phyloP scores from a whole-genome alignment of 306 rosid species.

The Quercus alba region DNA sequence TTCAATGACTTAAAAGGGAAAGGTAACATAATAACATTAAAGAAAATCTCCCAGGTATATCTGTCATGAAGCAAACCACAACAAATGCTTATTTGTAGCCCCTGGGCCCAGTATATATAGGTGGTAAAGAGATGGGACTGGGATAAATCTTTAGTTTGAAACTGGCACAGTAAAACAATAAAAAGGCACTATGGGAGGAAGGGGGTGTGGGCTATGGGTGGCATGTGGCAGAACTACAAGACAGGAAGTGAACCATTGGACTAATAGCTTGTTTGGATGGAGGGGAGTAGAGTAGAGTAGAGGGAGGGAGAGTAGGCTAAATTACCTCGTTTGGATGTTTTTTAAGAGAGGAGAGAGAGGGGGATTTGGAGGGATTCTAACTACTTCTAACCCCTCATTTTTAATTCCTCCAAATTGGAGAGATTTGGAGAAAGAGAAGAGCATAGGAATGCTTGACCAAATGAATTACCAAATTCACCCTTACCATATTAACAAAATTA shows the following conservation, averaged over 20 bases:
- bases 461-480: no score
- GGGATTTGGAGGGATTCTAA: no score
- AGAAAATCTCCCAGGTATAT: neutral
- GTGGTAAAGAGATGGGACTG: neutral
- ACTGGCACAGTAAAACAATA: neutral
- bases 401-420: no score
- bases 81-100: neutral
- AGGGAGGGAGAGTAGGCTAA: no score
- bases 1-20: neutral
- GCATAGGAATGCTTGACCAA: no score
- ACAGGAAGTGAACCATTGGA: neutral
- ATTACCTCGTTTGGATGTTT: no score
- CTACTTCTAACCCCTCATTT: no score
- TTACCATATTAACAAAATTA: no score
- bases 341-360: no score
- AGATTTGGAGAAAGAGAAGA: no score
- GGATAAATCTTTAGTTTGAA: neutral
- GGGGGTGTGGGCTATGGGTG: neutral
- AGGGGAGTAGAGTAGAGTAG: no score
- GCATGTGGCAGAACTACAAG: neutral
- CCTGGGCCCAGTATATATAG: neutral
- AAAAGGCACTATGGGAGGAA: neutral
- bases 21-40: neutral
- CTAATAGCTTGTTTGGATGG: no score
- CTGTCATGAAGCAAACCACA: neutral